Conservation (phyloP, 2,329 filamentous ascomycete species). For the Colletotrichum horii region DNA sequence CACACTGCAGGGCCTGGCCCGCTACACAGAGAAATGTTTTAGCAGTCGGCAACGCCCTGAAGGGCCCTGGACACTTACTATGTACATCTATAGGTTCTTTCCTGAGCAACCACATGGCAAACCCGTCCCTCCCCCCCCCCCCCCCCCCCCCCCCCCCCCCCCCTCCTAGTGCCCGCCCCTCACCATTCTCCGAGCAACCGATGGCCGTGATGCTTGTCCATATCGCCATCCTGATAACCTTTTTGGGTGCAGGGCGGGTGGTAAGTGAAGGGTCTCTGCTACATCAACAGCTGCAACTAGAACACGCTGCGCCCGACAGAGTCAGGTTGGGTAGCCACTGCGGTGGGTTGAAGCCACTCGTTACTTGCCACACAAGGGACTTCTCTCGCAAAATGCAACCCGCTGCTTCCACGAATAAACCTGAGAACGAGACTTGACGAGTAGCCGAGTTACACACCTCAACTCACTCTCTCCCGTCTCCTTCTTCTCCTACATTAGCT, state of each 20-base stretch:
- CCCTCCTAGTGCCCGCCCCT: not conserved
- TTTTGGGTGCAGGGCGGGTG: conserved; percentile 21
- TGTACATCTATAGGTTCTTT: too few species aligned
- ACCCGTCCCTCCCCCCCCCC: not conserved
- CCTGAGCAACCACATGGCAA: not conserved
- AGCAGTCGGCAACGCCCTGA: not conserved
- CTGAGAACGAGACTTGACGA: not conserved
- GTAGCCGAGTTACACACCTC: not conserved
- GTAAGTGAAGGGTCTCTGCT: conserved; percentile 10
- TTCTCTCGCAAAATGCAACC: not conserved
- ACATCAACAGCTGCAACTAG: not conserved
- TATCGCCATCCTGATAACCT: conserved; percentile 26
- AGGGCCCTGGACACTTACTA: not conserved
- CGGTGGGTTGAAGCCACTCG: not conserved
- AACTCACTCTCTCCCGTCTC: not conserved
- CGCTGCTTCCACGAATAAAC: not conserved
- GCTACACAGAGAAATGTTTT: not conserved
- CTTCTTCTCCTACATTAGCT: too few species aligned
- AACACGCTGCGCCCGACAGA: not conserved
- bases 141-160: not conserved
- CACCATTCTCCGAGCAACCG: not conserved
- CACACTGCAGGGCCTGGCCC: not conserved
- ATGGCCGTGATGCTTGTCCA: conserved; percentile 25
- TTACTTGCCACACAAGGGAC: not conserved
- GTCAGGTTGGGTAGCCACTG: not conserved